Conservation (phyloP, 2,329 filamentous ascomycete genomes). For the Colletotrichum musae region DNA sequence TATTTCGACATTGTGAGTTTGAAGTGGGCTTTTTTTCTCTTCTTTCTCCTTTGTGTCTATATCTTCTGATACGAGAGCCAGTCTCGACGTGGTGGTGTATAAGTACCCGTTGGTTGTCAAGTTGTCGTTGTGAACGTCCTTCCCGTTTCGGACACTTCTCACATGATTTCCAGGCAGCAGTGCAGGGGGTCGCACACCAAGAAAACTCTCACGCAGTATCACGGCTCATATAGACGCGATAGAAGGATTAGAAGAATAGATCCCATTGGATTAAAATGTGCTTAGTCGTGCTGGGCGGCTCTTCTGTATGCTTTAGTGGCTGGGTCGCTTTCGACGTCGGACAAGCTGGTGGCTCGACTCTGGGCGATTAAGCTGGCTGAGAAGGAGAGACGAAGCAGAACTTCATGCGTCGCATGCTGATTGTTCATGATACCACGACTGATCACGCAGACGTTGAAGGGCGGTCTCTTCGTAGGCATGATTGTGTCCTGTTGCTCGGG, state of each 20-base stretch:
- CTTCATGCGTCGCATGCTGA: too few species aligned
- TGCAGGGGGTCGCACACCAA: neutral
- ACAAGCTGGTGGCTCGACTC: too few species aligned
- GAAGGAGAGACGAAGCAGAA: too few species aligned
- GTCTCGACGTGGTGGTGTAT: neutral
- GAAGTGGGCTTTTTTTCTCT: too few species aligned
- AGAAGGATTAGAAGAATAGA: neutral
- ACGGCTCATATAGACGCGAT: neutral
- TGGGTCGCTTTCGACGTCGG: too few species aligned
- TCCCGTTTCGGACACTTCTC: neutral
- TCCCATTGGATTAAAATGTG: neutral
- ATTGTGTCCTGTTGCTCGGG: too few species aligned
- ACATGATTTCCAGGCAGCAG: neutral
- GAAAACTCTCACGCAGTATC: neutral
- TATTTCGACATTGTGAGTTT: neutral
- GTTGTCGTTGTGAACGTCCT: neutral
- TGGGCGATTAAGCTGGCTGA: too few species aligned
- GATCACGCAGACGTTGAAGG: too few species aligned
- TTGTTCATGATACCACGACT: too few species aligned
- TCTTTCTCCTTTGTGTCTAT: neutral
- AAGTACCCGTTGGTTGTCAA: neutral
- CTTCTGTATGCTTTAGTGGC: too few species aligned
- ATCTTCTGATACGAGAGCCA: neutral
- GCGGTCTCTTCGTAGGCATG: too few species aligned
- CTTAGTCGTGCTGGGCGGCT: too few species aligned